Conservation (phyloP, 148 eudicot species). For the Gaultheria prostrata region DNA sequence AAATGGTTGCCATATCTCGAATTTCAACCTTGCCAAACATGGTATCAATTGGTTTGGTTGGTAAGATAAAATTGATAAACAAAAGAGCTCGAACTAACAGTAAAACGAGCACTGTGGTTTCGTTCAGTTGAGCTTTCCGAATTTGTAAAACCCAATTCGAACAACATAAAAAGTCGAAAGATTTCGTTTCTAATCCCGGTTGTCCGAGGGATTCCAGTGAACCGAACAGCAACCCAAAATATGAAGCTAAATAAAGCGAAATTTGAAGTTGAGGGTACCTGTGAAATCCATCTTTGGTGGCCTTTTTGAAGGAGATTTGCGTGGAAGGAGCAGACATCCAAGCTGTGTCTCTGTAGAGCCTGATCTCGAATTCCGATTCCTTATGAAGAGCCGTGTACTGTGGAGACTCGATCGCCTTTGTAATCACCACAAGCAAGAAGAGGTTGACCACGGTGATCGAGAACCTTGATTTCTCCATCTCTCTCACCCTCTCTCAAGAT, state of each 20-base stretch:
- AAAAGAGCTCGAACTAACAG: background rate
- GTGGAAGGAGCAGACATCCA: slow-evolving; percentile 71
- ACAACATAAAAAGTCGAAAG: background rate
- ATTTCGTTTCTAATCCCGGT: background rate
- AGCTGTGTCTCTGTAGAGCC: slow-evolving; percentile 53
- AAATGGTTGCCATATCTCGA: too few species aligned
- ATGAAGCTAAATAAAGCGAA: background rate
- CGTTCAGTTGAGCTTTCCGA: background rate
- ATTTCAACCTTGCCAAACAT: too few species aligned
- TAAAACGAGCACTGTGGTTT: background rate
- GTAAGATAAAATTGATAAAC: too few species aligned
- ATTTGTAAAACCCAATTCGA: background rate
- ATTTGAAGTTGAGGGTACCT: slow-evolving; percentile 34
- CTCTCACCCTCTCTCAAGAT: background rate
- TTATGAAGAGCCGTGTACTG: slow-evolving; percentile 55
- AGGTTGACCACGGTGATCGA: slow-evolving; percentile 3
- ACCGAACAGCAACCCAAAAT: background rate
- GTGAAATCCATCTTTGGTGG: slow-evolving; percentile 79
- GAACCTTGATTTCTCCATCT: slow-evolving; percentile 20
- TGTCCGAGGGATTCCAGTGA: background rate
- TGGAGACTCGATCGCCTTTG: slow-evolving; percentile 54
- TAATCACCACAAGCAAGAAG: background rate
- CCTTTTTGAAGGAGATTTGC: slow-evolving; percentile 64
- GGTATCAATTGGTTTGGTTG: background rate
- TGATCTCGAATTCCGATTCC: slow-evolving; percentile 79